Evolutionary conservation across 176 grass and related monocot genomes (phyloP).

Genomic region (Paspalum vaginatum): DNA sequence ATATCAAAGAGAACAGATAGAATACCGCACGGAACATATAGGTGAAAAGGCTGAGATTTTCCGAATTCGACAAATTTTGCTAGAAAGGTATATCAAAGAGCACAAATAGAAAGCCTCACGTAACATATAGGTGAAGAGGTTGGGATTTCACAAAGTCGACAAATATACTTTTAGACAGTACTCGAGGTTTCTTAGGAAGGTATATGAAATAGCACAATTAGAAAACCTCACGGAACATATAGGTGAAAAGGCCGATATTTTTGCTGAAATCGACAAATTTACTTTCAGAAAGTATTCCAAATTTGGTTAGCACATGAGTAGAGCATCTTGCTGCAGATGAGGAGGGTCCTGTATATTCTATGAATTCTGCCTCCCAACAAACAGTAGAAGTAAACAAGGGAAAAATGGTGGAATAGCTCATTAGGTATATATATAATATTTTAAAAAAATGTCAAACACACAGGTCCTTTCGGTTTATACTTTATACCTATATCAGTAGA

Average conservation of each 20-base stretch:
- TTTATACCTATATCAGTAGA: background rate
- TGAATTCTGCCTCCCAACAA: background rate
- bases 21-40: constrained; percentile 1
- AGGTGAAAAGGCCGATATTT: background rate
- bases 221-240: constrained; percentile 1
- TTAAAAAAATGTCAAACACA: background rate
- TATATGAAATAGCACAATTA: constrained; percentile 14
- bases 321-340: background rate
- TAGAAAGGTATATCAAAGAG: constrained; percentile 30
- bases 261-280: background rate
- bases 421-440: background rate
- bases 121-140: background rate
- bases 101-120: background rate
- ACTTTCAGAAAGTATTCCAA: constrained; percentile 14
- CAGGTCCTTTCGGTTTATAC: background rate
- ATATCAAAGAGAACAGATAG: constrained; percentile 10
- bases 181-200: constrained; percentile 26
- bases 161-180: constrained; percentile 28
- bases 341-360: background rate
- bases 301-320: constrained; percentile 9
- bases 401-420: background rate
- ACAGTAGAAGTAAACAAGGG: background rate
- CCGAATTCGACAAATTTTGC: background rate
- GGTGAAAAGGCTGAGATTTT: background rate
- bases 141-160: background rate